Evolutionary conservation across 1,139 yeast species (phyloP), one percentile per base, ranked within the genome.

Genomic region (Saccharomyces hybrid): DNA sequence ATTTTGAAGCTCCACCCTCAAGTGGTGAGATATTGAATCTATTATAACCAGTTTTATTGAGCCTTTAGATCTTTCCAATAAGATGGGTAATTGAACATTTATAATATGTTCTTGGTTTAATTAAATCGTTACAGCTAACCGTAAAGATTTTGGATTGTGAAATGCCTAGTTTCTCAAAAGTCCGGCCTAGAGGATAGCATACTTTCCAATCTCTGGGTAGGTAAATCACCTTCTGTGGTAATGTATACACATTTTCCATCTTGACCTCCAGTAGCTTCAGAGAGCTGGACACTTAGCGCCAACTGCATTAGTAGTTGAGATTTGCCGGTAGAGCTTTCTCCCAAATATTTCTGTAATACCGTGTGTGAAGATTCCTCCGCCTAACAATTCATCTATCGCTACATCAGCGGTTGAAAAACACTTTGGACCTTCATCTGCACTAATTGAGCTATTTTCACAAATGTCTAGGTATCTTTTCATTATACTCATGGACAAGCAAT

Each of bases 11-110:
- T 86, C 95, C 2, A 86, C 82, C 55, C 97, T 73, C 52, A 86
- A 73, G 66, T 88, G 96, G 59, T 89, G 95, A 0, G 96, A 88
- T n/a, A 90, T 82, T 41, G 95, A 86, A 69, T 90, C 97, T 8
- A 90, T 76, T 0, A 88, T 75, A 0, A 90, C 73, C 21, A 86
- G 63, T 48, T 80, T 83, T 2, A 82, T 75, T 2, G 73, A 65
- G 3, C 69, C 69, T 9, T 65, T 61, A 50, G 75, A 73, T 49
- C 77, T 67, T 29, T 75, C 71, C 9, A 84, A 65, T 47, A 82
- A 67, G 1, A 77, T 69, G 0, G 96, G 96, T 3, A 90, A 71
- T 63, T 88, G 96, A 21, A 86, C 84, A 58, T 75, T 78, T 4
- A 90, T 58, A 12, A 88, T 81, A 63, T 87, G 95, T 59, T 88